Evolutionary conservation across 306 rosid genomes (phyloP).

Genomic region (Datisca glomerata): DNA sequence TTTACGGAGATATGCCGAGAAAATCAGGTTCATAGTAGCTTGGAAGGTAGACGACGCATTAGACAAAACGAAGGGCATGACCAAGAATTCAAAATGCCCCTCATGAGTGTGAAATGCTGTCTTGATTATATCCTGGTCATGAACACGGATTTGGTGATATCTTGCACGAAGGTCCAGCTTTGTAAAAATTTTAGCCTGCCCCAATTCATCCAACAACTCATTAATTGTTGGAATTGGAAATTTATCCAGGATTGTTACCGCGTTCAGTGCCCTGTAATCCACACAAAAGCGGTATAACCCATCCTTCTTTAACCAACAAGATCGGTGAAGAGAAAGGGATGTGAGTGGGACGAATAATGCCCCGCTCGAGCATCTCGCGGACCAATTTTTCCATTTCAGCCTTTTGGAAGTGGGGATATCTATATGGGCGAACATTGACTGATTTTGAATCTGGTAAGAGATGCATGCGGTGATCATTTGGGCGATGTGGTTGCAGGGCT

Average conservation of each 20-base stretch:
- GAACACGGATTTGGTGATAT: too few relatives aligned
- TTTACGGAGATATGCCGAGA: too few relatives aligned
- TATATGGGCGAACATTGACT: not conserved
- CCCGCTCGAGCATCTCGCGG: not conserved
- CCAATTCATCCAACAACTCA: too few relatives aligned
- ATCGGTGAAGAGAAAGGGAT: not conserved
- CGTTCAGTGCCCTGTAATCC: not conserved
- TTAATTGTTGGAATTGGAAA: not conserved
- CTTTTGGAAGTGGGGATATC: not conserved
- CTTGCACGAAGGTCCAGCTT: too few relatives aligned
- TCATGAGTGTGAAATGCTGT: too few relatives aligned
- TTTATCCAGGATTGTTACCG: not conserved
- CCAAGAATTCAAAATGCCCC: too few relatives aligned
- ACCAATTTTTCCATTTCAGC: not conserved
- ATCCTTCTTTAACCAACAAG: too few relatives aligned
- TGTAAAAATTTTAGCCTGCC: too few relatives aligned
- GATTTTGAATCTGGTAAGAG: rapidly evolving
- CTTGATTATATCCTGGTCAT: too few relatives aligned
- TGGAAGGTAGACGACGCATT: too few relatives aligned
- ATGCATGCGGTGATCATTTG: not conserved
- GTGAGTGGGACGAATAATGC: not conserved
- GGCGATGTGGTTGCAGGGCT: rapidly evolving
- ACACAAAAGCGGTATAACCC: not conserved
- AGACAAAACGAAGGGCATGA: too few relatives aligned
- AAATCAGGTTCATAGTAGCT: too few relatives aligned